Conservation (phyloP, 805 yeast species). For the Yarrowia porcina region DNA sequence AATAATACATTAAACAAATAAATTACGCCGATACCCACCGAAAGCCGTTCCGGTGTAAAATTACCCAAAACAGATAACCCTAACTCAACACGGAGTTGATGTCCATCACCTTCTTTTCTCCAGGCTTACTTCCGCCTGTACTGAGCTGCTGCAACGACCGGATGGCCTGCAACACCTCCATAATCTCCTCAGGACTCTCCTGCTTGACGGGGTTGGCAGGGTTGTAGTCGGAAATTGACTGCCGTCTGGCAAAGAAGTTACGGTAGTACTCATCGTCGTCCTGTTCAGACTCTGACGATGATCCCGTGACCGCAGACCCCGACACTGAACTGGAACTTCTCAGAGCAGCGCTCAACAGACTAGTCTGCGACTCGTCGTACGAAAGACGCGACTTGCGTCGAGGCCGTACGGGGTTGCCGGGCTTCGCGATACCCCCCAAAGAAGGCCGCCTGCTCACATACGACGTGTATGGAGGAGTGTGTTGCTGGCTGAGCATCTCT, state of each 20-base stretch:
- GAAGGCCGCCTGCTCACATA: constrained; percentile 10
- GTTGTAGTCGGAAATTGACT: constrained; percentile 24
- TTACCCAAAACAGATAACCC: not conserved
- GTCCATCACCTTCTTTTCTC: constrained; percentile 20
- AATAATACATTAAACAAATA: constrained; percentile 8
- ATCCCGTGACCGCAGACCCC: not conserved
- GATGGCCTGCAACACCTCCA: constrained; percentile 44
- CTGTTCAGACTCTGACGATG: constrained; percentile 15
- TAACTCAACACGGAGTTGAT: constrained; percentile 16
- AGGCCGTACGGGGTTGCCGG: not conserved
- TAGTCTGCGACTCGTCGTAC: constrained; percentile 18
- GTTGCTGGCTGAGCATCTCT: not conserved
- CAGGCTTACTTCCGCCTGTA: constrained; percentile 30
- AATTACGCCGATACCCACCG: constrained; percentile 22
- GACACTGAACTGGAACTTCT: not conserved
- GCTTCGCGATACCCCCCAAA: not conserved
- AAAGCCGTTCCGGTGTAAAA: not conserved
- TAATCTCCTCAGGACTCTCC: constrained; percentile 39
- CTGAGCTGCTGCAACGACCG: constrained; percentile 43
- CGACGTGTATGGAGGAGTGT: constrained; percentile 3
- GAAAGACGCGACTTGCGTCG: constrained; percentile 22
- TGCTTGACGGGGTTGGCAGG: constrained; percentile 24
- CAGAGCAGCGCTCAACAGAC: constrained; percentile 5
- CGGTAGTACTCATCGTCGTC: constrained; percentile 22
- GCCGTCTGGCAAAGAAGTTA: constrained; percentile 21